Conservation (phyloP, 2,329 filamentous ascomycete genomes). For the Coniella vitis region DNA sequence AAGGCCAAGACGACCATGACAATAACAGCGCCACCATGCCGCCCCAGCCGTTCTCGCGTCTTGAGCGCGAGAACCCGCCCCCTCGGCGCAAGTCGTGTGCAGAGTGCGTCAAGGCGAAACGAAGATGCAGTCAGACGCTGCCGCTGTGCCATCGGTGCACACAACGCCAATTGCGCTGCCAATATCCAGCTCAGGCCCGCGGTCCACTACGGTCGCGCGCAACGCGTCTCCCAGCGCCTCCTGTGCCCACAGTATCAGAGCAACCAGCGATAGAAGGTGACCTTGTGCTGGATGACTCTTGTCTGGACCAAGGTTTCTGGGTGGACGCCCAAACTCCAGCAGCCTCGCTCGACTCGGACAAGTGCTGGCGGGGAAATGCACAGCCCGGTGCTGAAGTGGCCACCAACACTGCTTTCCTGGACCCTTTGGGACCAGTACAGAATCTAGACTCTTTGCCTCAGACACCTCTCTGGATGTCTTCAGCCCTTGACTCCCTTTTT, state of each 20-base stretch:
- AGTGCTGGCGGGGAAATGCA: neutral
- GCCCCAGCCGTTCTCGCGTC: conserved; percentile 16
- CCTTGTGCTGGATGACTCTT: too few species aligned
- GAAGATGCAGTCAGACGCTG: conserved; percentile 45
- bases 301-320: neutral
- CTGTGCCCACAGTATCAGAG: neutral
- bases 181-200: conserved; percentile 33
- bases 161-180: conserved; percentile 39
- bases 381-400: neutral
- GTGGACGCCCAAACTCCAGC: neutral
- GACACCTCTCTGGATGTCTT: neutral
- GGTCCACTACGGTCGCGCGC: neutral
- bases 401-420: neutral
- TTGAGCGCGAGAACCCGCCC: conserved; percentile 37
- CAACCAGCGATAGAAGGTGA: neutral
- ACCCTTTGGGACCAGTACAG: neutral
- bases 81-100: conserved; percentile 49
- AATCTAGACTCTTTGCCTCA: neutral
- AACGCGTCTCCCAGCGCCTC: neutral
- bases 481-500: neutral
- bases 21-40: conserved; percentile 10
- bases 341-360: neutral
- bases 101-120: conserved; percentile 50
- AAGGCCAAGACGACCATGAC: too few species aligned
- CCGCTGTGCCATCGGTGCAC: conserved; percentile 47